Evolutionary conservation across 2,329 filamentous ascomycete genomes (phyloP), one percentile per base, ranked within the genome.

Genomic region (Colletotrichum noveboracense): DNA sequence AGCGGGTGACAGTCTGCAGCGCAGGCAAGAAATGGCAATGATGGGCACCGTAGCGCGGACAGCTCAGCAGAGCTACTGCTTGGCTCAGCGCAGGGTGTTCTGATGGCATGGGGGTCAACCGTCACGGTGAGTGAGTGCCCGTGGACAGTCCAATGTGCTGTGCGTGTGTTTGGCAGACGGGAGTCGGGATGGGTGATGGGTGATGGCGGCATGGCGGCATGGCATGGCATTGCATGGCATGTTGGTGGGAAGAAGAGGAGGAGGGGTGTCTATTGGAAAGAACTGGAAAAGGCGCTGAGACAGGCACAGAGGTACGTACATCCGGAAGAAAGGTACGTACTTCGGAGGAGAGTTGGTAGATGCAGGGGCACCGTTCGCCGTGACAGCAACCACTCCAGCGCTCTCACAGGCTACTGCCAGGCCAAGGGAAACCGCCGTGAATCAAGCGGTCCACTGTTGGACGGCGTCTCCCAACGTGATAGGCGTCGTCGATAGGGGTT

Each of bases 91-190:
- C 65, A 71, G 52, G 61, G 30, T 52, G 61, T 21, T 56, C 48
- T 56, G 32, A 70, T n/a, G 71, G 71, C 58, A 70, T 70, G 71
- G 71, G 66, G 71, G 66, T 70, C 71, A 70, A 10, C 30, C 24
- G 30, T 28, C 66, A 72, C 34, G 43, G 43, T 21, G 43, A 48
- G 43, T 21, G 43, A 52, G 43, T 52, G 43, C 43, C 43, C n/a
- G 43, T 52, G n/a, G 43, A 12, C 34, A 36, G 1, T 36, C 18
- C 38, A 48, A 48, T 48, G 55, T 58, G 21, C 55, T 2, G 21
- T 58, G 18, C n/a, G n/a, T 52, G 43, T 21, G 10, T 52, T 4
- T 52, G 43, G 43, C 43, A 52, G 43, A 21, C 43, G 43, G 43
- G n/a, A 52, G 43, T 52, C 43, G 43, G n/a, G 43, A 52, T 52